Base-by-base conservation (phyloP, 192 early-diverging fungal genomes). In the Chytriomyces confervae region DNA sequence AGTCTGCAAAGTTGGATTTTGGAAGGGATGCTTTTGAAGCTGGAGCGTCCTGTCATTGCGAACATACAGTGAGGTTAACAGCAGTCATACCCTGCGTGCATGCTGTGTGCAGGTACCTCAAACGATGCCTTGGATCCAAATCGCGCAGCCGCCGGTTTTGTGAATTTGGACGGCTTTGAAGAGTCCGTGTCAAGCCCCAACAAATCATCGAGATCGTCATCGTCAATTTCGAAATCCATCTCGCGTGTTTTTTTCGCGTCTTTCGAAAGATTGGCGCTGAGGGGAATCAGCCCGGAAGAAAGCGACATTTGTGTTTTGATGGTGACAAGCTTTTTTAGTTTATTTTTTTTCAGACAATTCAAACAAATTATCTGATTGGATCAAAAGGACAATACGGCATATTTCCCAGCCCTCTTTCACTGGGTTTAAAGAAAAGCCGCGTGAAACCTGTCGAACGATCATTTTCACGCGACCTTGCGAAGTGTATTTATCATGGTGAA, bases 161-260 rank as follows among this genome's bases (percentile, higher is more conserved):
- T 57, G 48, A 13, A 29, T 24, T 63, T 74, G 16, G 72, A 7
- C 5, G 45, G 53, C 53, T 57, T 57, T 20, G 53, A 36, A 47
- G n/a, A 27, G 18, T 71, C 45, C 18, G 61, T 74, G 46, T 74
- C 72, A 18, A 74, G 50, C 10, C n/a, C 72, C 23, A 74, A 44
- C 61, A 74, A 62, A 62, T 74, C 72, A 9, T 74, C 46, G 18
- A 74, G 44, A 63, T 74, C 72, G 50, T 74, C 72, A 46, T 74
- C 72, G 43, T 74, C 44, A 45, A 74, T 60, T 46, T 74, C 72
- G 72, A 74, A 74, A 46, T 74, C 72, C 2, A 71, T 27, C 27
- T 69, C 36, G 48, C 20, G 13, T 16, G 44, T 7, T 9, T 27
- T 48, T 47, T 61, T 74, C 9, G 61, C 62, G 23, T 57, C 20